These are phyloP conservation scores for Sugiyamaella qingdaonensis DNA, from an alignment of 805 yeast species.

Conservation along the genomic window DNA sequence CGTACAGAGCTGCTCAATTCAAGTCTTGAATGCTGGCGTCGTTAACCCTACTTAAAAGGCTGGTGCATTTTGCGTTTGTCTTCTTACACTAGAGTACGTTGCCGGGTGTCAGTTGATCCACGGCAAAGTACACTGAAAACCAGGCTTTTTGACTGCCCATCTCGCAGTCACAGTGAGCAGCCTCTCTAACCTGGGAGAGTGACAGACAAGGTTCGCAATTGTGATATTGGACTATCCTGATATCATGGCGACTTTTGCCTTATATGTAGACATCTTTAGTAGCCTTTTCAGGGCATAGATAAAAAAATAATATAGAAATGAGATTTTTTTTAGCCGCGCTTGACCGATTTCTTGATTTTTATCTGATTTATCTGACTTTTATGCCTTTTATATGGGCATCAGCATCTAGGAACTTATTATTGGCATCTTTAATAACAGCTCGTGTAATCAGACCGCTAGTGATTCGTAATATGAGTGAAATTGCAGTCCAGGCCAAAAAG, in stretches of 20 bases:
- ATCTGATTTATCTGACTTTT: background rate
- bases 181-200: slow-evolving; percentile 23
- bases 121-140: slow-evolving; percentile 1
- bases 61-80: background rate
- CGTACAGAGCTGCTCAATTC: too few relatives aligned
- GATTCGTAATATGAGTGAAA: background rate
- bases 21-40: too few relatives aligned
- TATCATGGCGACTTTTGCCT: background rate
- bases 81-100: background rate
- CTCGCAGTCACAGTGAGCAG: slow-evolving; percentile 14
- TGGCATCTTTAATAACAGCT: too few relatives aligned
- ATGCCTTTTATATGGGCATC: background rate
- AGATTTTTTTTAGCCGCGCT: background rate
- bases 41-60: too few relatives aligned
- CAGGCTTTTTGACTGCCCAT: slow-evolving; percentile 22
- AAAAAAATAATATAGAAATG: background rate
- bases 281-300: too few relatives aligned
- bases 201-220: background rate
- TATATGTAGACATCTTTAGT: too few relatives aligned
- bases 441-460: too few relatives aligned
- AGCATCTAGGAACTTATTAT: too few relatives aligned
- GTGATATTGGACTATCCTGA: background rate
- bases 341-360: background rate
- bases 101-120: background rate
- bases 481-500: background rate